Evolutionary conservation across 768 basidiomycete genomes (phyloP).

Genomic region (Boletus rubroflammeus): DNA sequence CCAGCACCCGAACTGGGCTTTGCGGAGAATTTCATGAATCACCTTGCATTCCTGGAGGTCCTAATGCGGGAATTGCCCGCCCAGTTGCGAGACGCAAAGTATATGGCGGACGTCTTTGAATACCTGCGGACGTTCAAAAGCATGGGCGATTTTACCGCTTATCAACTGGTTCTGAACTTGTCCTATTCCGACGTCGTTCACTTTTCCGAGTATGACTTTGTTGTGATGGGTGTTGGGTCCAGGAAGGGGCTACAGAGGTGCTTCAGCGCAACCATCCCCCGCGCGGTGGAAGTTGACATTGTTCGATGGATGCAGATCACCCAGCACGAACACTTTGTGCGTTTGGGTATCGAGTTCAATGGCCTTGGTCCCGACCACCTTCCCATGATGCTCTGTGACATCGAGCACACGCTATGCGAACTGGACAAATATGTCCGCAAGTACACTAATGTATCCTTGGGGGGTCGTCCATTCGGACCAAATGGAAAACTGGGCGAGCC

Average conservation of each 20-base stretch:
- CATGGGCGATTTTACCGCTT: conserved; percentile 72
- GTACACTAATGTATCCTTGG: conserved; percentile 24
- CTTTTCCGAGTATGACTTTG: conserved; percentile 67
- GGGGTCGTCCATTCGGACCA: conserved; percentile 40
- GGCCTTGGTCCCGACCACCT: conserved; percentile 47
- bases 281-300: conserved; percentile 50
- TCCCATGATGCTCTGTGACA: conserved; percentile 62
- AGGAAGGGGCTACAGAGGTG: conserved; percentile 64
- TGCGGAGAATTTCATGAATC: conserved; percentile 50
- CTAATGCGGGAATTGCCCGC: conserved; percentile 57
- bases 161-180: conserved; percentile 61
- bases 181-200: conserved; percentile 56
- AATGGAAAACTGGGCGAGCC: conserved; percentile 24
- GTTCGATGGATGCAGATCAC: conserved; percentile 61
- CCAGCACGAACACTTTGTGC: conserved; percentile 58
- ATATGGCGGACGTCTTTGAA: conserved; percentile 63
- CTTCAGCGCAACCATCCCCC: conserved; percentile 46
- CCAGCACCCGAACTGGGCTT: conserved; percentile 58
- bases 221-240: conserved; percentile 65
- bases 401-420: conserved; percentile 80
- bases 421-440: conserved; percentile 70
- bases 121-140: conserved; percentile 57
- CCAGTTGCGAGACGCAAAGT: conserved; percentile 46
- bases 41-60: conserved; percentile 56
- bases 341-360: conserved; percentile 51